Conservation (phyloP, 73 alveolate species). For the Stentor coeruleus region DNA sequence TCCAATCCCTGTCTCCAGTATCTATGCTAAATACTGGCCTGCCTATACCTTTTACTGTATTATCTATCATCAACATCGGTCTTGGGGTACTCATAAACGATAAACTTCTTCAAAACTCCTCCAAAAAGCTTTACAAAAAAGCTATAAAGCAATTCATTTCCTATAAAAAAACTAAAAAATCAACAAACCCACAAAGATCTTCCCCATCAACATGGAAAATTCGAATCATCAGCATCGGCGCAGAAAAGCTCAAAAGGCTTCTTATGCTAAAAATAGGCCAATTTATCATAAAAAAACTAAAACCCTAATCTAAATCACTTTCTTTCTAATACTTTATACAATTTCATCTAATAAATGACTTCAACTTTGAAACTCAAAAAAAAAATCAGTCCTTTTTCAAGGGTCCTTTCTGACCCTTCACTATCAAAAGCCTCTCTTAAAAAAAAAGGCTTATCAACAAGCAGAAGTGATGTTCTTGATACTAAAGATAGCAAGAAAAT, state of each 20-base stretch:
- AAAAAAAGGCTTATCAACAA: too few relatives aligned
- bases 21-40: neutral
- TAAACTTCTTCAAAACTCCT: neutral
- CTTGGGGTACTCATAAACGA: neutral
- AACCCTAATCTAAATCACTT: too few relatives aligned
- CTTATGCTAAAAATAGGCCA: too few relatives aligned
- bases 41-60: neutral
- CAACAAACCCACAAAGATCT: neutral
- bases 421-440: too few relatives aligned
- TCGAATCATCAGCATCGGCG: neutral
- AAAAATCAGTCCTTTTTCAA: too few relatives aligned
- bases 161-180: neutral
- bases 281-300: too few relatives aligned
- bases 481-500: too few relatives aligned
- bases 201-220: neutral
- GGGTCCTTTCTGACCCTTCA: too few relatives aligned
- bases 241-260: neutral
- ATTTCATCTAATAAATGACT: too few relatives aligned
- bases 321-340: too few relatives aligned
- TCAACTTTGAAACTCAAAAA: too few relatives aligned
- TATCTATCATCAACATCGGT: neutral
- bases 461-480: too few relatives aligned
- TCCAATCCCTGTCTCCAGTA: neutral
- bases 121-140: neutral
- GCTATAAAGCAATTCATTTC: neutral